Evolutionary conservation across 2,329 filamentous ascomycete genomes (phyloP).

Genomic region (Allantophomopsis cytisporea): DNA sequence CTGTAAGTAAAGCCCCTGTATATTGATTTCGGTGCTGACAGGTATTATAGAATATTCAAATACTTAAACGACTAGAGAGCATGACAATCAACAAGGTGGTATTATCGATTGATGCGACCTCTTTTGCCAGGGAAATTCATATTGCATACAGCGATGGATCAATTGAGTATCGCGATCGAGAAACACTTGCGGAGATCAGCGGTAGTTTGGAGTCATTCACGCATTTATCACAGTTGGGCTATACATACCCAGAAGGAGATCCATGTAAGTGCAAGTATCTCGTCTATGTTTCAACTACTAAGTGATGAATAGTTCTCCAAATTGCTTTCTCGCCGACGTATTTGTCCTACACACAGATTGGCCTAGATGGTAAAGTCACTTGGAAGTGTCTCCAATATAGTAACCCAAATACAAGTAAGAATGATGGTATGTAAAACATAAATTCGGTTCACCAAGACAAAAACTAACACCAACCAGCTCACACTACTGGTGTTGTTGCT

Average conservation of each 20-base stretch:
- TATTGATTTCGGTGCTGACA: constrained; percentile 4
- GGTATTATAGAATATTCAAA: constrained; percentile 2
- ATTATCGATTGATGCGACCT: constrained; percentile 52
- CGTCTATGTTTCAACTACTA: no score
- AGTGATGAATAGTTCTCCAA: constrained; percentile 31
- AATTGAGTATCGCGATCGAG: constrained; percentile 66
- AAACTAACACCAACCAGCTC: no score
- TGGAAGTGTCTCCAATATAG: constrained; percentile 43
- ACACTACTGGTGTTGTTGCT: constrained; percentile 38
- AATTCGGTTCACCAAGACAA: no score
- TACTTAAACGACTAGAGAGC: constrained; percentile 51
- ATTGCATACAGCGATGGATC: constrained; percentile 70
- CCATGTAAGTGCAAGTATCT: constrained; percentile 39
- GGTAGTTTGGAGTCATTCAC: constrained; percentile 51
- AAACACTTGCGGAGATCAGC: constrained; percentile 54
- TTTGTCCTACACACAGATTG: constrained; percentile 42
- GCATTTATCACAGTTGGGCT: constrained; percentile 65
- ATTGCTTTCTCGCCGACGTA: constrained; percentile 46
- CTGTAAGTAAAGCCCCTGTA: constrained; percentile 2
- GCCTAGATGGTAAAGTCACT: constrained; percentile 41
- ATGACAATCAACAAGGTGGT: constrained; percentile 57
- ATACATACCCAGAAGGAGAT: constrained; percentile 52
- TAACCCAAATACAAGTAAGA: background rate
- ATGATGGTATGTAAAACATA: no score
- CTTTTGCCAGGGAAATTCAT: constrained; percentile 58